Evolutionary conservation across 192 early-diverging fungal genomes (phyloP), one percentile per base, ranked within the genome.

Genomic region (Gamsiella multidivaricata): DNA sequence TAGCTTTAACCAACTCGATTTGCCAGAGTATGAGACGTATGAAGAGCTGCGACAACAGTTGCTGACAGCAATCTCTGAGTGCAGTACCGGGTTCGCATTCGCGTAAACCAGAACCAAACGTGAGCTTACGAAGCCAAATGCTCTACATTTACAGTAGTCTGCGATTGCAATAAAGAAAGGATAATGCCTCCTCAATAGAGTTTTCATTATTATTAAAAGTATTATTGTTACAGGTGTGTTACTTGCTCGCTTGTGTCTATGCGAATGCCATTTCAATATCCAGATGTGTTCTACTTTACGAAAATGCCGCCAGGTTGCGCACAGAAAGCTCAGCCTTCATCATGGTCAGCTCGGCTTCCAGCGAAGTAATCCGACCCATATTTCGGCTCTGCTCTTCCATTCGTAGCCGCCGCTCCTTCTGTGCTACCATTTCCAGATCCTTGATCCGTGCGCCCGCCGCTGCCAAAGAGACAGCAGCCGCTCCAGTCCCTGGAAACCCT

Each of bases 1-100:
- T 85, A 92, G 93, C 80, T 99, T 99, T 83, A 99, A 99, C 79
- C 97, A 99, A 88, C 82, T 99, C 29, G 97, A 99, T 78, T 71
- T 99, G 52, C 97, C 97, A 26, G 84, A 91, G 61, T 99, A 97
- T 63, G 94, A 94, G 61, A 88, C 85, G 34, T 99, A 97, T 75
- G 97, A 99, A 37, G 88, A 88, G 33, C 83, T 99, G 64, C 86
- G 95, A 37, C 64, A 88, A 18, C 91, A 89, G 52, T 64, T 99
- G 54, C 79, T 99, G 69, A 86, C 91, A 31, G 96, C 96, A 2
- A 96, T 98, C 25, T 91, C 88, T 17, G 97, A 98, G 82, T 93
- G 94, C 79, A 93, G 89, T 36, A 96, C 94, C 10, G 97, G 94
- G 50, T 96, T 96, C 83, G 94, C 91, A 28, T 94, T 96, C 46